Evolutionary conservation across 257 asterid species (phyloP).

Genomic region (Solanum pinnatisectum): DNA sequence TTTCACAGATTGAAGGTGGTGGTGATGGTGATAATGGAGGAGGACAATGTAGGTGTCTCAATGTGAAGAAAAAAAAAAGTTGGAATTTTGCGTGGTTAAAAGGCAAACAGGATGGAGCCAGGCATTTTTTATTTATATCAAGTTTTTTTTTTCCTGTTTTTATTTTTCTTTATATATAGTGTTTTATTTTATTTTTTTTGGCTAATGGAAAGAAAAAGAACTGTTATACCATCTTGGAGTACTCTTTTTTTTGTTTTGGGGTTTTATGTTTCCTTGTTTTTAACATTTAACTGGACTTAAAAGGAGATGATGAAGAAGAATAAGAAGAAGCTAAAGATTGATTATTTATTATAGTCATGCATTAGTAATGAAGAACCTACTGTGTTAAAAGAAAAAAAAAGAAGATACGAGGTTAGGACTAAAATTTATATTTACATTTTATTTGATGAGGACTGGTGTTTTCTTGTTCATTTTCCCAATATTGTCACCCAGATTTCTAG

Average conservation of each 20-base stretch:
- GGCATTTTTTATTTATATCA: conserved; percentile 39
- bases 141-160: conserved; percentile 3
- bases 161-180: background rate
- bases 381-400: conserved; percentile 4
- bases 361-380: conserved; percentile 8
- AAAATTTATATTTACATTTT: background rate
- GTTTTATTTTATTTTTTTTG: background rate
- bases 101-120: conserved; percentile 91
- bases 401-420: background rate
- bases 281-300: background rate
- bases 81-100: conserved; percentile 35
- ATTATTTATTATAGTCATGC: conserved; percentile 9
- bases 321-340: conserved; percentile 16
- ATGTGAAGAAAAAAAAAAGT: background rate
- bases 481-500: background rate
- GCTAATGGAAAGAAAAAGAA: conserved; percentile 16
- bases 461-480: background rate
- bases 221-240: conserved; percentile 9
- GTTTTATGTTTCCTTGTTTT: background rate
- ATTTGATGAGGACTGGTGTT: background rate
- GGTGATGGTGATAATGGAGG: conserved; percentile 6
- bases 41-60: conserved; percentile 27
- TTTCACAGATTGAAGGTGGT: conserved; percentile 13
- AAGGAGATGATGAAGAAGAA: conserved; percentile 4
- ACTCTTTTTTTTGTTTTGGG: background rate